Evolutionary conservation across 2,329 filamentous ascomycete species (phyloP).

Genomic region (Aspergillus ochraceus): DNA sequence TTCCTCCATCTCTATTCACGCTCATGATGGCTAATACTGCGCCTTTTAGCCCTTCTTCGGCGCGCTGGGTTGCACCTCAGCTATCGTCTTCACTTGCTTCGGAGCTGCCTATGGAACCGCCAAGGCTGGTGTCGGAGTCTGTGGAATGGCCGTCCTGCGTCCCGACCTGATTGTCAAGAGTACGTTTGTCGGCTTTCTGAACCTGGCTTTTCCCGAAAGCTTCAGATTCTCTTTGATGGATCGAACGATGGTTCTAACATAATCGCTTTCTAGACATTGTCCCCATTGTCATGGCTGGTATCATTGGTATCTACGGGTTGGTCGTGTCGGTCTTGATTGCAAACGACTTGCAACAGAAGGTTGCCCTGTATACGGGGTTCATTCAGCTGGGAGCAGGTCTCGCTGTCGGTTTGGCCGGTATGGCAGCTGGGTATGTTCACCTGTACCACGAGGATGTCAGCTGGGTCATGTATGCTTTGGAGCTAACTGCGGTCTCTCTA

Average conservation of each 20-base stretch:
- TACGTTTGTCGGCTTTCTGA: constrained; percentile 54
- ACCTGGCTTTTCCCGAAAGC: background rate
- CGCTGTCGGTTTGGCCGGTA: constrained; percentile 76
- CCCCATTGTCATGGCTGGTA: constrained; percentile 99
- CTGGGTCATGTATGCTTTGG: background rate
- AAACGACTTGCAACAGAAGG: constrained; percentile 70
- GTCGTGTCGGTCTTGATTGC: constrained; percentile 87
- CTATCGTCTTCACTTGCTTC: constrained; percentile 95
- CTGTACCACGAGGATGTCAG: background rate
- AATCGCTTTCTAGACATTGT: constrained; percentile 73
- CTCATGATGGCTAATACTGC: constrained; percentile 14
- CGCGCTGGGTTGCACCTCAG: constrained; percentile 92
- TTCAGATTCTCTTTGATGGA: background rate
- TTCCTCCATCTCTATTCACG: background rate
- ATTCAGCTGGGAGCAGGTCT: constrained; percentile 84
- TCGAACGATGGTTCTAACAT: constrained; percentile 12
- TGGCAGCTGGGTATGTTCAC: constrained; percentile 64
- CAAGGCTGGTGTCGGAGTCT: constrained; percentile 98
- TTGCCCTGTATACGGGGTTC: constrained; percentile 77
- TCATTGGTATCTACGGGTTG: constrained; percentile 97
- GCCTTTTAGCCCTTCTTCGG: constrained; percentile 78
- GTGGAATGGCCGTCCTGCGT: constrained; percentile 95
- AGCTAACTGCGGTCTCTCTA: constrained; percentile 13
- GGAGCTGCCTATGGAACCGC: constrained; percentile 98
- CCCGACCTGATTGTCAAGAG: constrained; percentile 99